These are phyloP conservation scores for Dissophora globulifera DNA, from an alignment of 192 early-diverging fungal genomes.

Conservation along the genomic window DNA sequence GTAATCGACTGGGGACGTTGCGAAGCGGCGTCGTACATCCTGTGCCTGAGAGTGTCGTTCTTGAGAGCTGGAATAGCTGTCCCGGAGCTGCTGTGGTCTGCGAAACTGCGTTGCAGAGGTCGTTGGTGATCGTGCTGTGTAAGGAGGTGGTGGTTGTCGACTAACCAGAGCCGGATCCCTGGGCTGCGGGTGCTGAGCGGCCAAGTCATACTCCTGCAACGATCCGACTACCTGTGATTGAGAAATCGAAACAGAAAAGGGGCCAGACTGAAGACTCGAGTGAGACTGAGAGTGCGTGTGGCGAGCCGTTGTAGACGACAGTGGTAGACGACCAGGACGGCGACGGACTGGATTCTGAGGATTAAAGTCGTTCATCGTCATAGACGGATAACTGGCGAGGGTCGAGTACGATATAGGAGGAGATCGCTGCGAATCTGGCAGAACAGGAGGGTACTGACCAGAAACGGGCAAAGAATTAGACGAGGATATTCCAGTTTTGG, in stretches of 20 bases:
- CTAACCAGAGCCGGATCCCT: not conserved
- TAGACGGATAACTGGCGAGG: not conserved
- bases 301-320: slow-evolving; percentile 3
- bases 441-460: not conserved
- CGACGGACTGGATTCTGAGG: slow-evolving; percentile 4
- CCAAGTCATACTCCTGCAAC: slow-evolving; percentile 1
- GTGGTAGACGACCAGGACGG: slow-evolving; percentile 26
- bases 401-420: not conserved
- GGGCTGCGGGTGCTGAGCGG: not conserved
- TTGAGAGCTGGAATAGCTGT: slow-evolving; percentile 7
- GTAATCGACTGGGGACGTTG: not conserved
- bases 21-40: not conserved
- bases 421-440: not conserved
- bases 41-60: not conserved
- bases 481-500: slow-evolving; percentile 7
- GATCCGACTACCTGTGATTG: not conserved
- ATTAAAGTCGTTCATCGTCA: not conserved
- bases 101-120: not conserved
- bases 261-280: not conserved
- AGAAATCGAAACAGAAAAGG: slow-evolving; percentile 1
- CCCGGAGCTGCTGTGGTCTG: not conserved
- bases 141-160: not conserved
- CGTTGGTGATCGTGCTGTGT: not conserved
- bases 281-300: slow-evolving; percentile 35
- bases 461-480: not conserved